Percentiles rank a stretch among this genome's conserved stretches.
These are phyloP conservation scores for Ascoidea asiatica DNA, from an alignment of 805 yeast genomes.

Conservation along the genomic window DNA sequence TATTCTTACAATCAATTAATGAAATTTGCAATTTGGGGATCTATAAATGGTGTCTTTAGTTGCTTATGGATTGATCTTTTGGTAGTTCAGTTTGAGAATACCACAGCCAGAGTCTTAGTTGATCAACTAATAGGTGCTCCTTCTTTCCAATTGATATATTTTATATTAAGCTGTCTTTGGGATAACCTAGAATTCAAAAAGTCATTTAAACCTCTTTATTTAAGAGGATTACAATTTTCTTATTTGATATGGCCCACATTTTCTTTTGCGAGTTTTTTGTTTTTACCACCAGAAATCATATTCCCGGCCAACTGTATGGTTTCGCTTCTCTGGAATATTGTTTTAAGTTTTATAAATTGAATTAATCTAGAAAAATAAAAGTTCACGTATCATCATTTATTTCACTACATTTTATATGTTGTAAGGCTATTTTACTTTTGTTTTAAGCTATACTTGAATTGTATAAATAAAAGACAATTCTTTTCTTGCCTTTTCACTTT, in stretches of 20 bases:
- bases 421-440: neutral
- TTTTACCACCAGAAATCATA: slow-evolving; percentile 33
- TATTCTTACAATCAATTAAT: neutral
- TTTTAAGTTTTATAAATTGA: slow-evolving; percentile 25
- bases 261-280: slow-evolving; percentile 34
- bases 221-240: slow-evolving; percentile 36
- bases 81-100: slow-evolving; percentile 21
- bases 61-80: slow-evolving; percentile 38
- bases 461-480: neutral
- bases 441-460: neutral
- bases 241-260: slow-evolving; percentile 49
- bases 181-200: slow-evolving; percentile 26
- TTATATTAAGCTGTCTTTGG: slow-evolving; percentile 38
- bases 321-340: slow-evolving; percentile 40
- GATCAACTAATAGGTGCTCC: slow-evolving; percentile 49
- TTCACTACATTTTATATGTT: neutral
- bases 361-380: too few relatives aligned
- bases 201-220: slow-evolving; percentile 23
- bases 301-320: slow-evolving; percentile 49
- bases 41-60: neutral
- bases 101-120: slow-evolving; percentile 25
- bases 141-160: slow-evolving; percentile 36
- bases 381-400: neutral
- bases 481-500: neutral
- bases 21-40: neutral